Base-by-base conservation (phyloP, 169 alveolate genomes). In the Plasmodium vivax region DNA sequence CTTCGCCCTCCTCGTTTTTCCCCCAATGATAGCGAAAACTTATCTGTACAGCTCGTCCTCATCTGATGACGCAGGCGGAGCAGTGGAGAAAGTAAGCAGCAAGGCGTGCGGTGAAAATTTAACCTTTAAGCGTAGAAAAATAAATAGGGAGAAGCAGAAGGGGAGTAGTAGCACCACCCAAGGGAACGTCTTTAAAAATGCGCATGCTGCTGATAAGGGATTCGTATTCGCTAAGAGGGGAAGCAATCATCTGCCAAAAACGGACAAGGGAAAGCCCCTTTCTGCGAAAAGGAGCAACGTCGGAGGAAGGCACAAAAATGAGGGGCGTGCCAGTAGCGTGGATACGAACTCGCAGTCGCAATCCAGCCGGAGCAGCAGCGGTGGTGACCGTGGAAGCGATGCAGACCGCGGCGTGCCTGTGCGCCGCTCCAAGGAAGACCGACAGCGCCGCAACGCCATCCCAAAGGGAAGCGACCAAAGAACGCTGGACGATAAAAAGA, bases 1-100 rank as follows among this genome's bases (percentile, higher is more conserved):
- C 56, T 51, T 51, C 16, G 62, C 62, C 62, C 62, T 3, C 7
- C 47, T 90, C n/a, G 74, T 58, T 90, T 71, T 79, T n/a, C 73
- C 73, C 54, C 73, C 92, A 90, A 90, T 90, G 94, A 90, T 90
- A 58, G 94, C 94, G 54, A 90, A 80, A 80, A 62, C 77, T 9
- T 80, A 79, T 47, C 1, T 90, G 23, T 80, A 90, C 56, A 82
- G 58, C 36, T 23, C 74, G 27, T 90, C 94, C 58, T 90, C 94
- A 47, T 90, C 94, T 82, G 94, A 90, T 56, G 92, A 68, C 43
- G 91, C 74, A 56, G 82, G 81, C 56, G 77, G 72, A 41, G 23
- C 51, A 10, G 91, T 79, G 71, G 72, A 19, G 1, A 80, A 90
- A 79, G 73, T 62, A 56, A 80, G 7, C 27, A 83, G 56, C 38